Conservation (phyloP, 192 early-diverging fungal species). For the Radiomyces spectabilis region DNA sequence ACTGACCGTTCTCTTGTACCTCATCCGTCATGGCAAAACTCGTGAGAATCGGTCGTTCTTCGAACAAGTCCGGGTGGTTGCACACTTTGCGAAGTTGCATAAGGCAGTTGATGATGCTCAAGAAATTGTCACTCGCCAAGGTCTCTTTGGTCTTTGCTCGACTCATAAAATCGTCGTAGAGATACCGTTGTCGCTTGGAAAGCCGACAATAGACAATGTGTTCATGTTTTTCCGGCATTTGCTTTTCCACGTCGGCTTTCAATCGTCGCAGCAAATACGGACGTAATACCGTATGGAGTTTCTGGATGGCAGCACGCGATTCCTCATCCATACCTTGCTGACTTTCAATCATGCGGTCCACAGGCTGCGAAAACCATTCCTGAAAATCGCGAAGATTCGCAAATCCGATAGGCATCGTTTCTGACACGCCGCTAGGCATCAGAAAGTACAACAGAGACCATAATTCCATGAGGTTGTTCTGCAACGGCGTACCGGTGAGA, state of each 20-base stretch:
- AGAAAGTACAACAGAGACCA: constrained; percentile 86
- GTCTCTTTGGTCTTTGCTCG: constrained; percentile 73
- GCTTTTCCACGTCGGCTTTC: constrained; percentile 59
- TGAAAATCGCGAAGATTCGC: constrained; percentile 74
- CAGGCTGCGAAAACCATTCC: constrained; percentile 79
- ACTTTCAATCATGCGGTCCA: constrained; percentile 74
- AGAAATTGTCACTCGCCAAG: constrained; percentile 60
- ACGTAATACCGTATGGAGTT: constrained; percentile 54
- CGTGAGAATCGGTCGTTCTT: constrained; percentile 51
- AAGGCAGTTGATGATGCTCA: constrained; percentile 68
- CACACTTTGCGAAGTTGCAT: constrained; percentile 67
- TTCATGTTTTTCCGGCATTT: constrained; percentile 59
- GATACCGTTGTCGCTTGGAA: constrained; percentile 58
- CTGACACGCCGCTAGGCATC: constrained; percentile 59
- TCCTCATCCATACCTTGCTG: constrained; percentile 40
- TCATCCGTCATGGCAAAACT: constrained; percentile 47
- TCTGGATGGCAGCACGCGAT: constrained; percentile 45
- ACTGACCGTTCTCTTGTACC: constrained; percentile 20
- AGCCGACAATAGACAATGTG: constrained; percentile 68
- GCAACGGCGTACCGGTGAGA: constrained; percentile 84
- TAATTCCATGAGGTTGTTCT: constrained; percentile 82
- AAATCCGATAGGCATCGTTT: constrained; percentile 69
- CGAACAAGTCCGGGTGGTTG: constrained; percentile 47
- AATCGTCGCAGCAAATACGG: constrained; percentile 58
- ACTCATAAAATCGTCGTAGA: constrained; percentile 78